phyloP scores from a whole-genome alignment of 345 rosid species.

The Dipteronia sinensis region DNA sequence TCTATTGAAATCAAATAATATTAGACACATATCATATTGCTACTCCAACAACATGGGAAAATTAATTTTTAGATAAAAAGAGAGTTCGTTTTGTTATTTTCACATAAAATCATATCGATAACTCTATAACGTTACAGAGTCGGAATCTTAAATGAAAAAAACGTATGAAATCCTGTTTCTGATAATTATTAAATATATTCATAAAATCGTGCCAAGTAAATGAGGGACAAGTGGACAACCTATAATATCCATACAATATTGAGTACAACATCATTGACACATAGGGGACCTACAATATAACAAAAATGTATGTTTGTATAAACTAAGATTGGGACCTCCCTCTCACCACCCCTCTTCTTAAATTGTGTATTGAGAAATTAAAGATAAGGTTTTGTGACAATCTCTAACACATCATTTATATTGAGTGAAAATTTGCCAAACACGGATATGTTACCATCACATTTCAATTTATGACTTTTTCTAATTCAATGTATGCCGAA shows the following conservation, averaged over 20 bases:
- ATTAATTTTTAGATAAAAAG: too few relatives aligned
- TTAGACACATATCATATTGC: too few relatives aligned
- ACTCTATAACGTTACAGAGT: too few relatives aligned
- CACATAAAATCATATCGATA: too few relatives aligned
- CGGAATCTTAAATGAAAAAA: too few relatives aligned
- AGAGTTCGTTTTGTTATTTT: too few relatives aligned
- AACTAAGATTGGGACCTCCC: not conserved
- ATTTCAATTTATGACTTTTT: not conserved
- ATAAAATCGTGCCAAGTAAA: not conserved
- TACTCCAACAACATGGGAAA: too few relatives aligned
- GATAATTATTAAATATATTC: not conserved
- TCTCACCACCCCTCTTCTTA: not conserved
- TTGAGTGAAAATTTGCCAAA: not conserved
- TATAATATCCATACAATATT: not conserved
- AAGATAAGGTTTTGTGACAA: slow-evolving; percentile 16
- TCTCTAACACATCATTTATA: not conserved
- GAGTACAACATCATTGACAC: not conserved
- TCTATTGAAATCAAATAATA: too few relatives aligned
- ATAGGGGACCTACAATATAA: not conserved
- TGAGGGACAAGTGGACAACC: not conserved
- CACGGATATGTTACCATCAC: not conserved
- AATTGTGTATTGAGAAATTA: not conserved
- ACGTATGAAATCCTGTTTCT: too few relatives aligned
- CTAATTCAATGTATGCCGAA: not conserved
- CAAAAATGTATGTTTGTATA: not conserved